Evolutionary conservation across 2,329 filamentous ascomycete species (phyloP), one percentile per base, ranked within the genome.

Genomic region (Colletotrichum melonis): DNA sequence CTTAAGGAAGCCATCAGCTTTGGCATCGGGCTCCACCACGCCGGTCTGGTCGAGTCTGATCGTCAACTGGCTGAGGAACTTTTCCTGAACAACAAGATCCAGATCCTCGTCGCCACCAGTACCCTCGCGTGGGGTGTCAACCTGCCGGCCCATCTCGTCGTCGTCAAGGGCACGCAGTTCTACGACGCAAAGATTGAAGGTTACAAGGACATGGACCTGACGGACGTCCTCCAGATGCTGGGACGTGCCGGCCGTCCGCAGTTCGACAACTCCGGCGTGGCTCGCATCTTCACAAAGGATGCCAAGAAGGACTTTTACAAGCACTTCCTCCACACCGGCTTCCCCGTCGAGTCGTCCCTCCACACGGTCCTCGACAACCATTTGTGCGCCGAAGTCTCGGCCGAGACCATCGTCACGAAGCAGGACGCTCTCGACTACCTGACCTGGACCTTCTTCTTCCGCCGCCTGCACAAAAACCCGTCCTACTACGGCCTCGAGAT

Each of bases 391-490:
- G 97, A 99, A 84, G 92, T 98, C 6, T 97, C 95, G 0, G 95
- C 97, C 1, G 95, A 94, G 77, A 99, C 97, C 0, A 94, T 99
- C 63, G 87, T 93, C 38, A 97, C 95, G 9, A 98, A 98, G 83
- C 97, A 99, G 83, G 97, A 99, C 83, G 97, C 97, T 1, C 89
- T 99, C 4, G 97, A 99, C 82, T 99, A 99, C 80, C 85, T 99
- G 66, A 99, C 97, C 0, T 99, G 97, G 97, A 99, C 97, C 1
- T 99, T 99, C 86, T 99, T 99, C 89, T 99, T 99, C 89, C 91
- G 97, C 3, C 90, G 97, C 12, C 86, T 99, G 52, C 97, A 99
- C 86, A 99, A 99, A 87, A 99, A 99, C 78, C 97, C 97, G 1
- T 97, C 95, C 0, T 99, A 98, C 84, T 99, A 99, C 78, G 97